phyloP scores from a whole-genome alignment of 805 yeast genomes.

The Lipomyces chichibuensis region DNA sequence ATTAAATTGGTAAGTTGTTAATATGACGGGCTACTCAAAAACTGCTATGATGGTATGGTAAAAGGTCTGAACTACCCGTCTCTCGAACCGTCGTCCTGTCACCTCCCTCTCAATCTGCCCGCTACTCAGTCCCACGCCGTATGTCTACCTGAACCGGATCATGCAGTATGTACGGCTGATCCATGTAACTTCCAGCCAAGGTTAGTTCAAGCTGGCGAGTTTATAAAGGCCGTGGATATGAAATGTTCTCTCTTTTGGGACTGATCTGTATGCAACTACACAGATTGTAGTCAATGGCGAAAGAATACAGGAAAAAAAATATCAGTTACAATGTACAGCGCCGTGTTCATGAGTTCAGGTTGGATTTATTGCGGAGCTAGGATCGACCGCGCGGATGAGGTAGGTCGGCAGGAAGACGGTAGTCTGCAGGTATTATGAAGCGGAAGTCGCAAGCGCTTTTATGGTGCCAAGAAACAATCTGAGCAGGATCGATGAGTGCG shows the following conservation, averaged over 20 bases:
- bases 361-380: neutral
- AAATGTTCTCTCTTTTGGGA: constrained; percentile 14
- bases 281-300: constrained; percentile 27
- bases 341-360: neutral
- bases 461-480: neutral
- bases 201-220: neutral
- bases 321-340: neutral
- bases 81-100: neutral
- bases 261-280: constrained; percentile 9
- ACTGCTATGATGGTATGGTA: constrained; percentile 26
- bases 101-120: neutral
- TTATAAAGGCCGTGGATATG: neutral
- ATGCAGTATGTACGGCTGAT: neutral
- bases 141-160: neutral
- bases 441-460: neutral
- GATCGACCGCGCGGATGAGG: neutral
- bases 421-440: neutral
- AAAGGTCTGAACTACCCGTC: constrained; percentile 25
- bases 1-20: neutral
- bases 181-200: neutral
- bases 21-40: neutral
- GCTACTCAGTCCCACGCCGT: neutral
- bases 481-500: neutral
- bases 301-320: constrained; percentile 18
- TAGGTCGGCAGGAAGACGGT: neutral